These are phyloP conservation scores for Metschnikowia sp. DNA, from an alignment of 805 yeast species.

Conservation along the genomic window DNA sequence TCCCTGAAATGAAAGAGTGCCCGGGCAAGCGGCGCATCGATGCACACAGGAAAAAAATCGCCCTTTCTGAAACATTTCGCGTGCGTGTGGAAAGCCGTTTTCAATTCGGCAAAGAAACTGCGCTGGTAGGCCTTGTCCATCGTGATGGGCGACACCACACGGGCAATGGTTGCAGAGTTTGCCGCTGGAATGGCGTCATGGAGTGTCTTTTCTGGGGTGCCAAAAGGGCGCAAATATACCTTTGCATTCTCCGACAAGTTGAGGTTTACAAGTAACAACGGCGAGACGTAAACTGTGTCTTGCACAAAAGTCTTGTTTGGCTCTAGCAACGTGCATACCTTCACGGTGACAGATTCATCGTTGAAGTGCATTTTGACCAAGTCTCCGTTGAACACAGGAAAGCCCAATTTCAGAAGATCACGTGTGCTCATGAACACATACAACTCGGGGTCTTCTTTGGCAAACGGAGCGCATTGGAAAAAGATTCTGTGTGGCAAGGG, in stretches of 20 bases:
- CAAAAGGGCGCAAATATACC: slow-evolving; percentile 21
- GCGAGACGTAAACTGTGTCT: slow-evolving; percentile 55
- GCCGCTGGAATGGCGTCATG: slow-evolving; percentile 47
- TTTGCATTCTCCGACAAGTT: slow-evolving; percentile 26
- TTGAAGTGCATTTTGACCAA: slow-evolving; percentile 35
- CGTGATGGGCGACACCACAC: slow-evolving; percentile 68
- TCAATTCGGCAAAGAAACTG: slow-evolving; percentile 57
- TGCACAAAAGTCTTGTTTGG: slow-evolving; percentile 46
- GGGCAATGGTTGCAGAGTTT: slow-evolving; percentile 57
- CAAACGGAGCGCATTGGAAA: slow-evolving; percentile 20
- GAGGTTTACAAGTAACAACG: slow-evolving; percentile 53
- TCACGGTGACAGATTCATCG: slow-evolving; percentile 26
- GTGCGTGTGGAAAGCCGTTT: slow-evolving; percentile 55
- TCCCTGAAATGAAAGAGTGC: slow-evolving; percentile 37
- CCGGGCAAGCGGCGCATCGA: slow-evolving; percentile 66
- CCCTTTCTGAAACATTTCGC: slow-evolving; percentile 58
- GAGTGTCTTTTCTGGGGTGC: slow-evolving; percentile 10
- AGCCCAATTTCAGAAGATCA: slow-evolving; percentile 46
- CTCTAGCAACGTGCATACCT: slow-evolving; percentile 59
- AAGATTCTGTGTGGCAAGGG: slow-evolving; percentile 30
- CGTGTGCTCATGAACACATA: slow-evolving; percentile 42
- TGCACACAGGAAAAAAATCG: slow-evolving; percentile 72
- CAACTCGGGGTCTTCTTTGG: slow-evolving; percentile 36
- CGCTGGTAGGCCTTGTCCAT: slow-evolving; percentile 61
- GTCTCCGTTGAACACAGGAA: slow-evolving; percentile 72